Percentiles rank a stretch among this genome's conserved stretches.
Evolutionary conservation across 1,284 basidiomycete genomes (phyloP).

Genomic region (Tilletiopsis washingtonensis): DNA sequence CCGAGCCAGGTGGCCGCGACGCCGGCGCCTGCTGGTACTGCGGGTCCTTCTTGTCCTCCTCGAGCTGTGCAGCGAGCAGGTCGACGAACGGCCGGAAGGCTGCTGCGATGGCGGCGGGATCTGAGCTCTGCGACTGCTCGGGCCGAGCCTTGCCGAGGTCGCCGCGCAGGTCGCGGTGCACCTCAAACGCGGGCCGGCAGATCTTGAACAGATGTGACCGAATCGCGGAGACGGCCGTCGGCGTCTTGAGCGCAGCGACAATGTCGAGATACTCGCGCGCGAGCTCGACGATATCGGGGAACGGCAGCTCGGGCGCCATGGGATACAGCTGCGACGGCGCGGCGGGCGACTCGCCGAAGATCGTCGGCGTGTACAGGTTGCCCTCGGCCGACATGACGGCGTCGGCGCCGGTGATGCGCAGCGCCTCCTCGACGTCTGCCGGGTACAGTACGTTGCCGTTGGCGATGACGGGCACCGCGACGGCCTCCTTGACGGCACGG

Average conservation of each 20-base stretch:
- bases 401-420: conserved; percentile 74
- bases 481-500: conserved; percentile 72
- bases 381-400: conserved; percentile 95
- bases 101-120: conserved; percentile 50
- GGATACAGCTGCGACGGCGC: not conserved
- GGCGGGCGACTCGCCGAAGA: conserved; percentile 54
- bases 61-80: conserved; percentile 61
- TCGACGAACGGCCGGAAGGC: conserved; percentile 58
- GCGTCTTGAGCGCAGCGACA: conserved; percentile 64
- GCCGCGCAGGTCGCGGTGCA: conserved; percentile 66
- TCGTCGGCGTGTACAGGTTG: conserved; percentile 82
- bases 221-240: conserved; percentile 66
- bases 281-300: conserved; percentile 60
- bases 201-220: conserved; percentile 92
- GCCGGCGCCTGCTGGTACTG: conserved; percentile 1
- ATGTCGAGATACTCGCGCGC: conserved; percentile 82
- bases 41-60: conserved; percentile 7
- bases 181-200: conserved; percentile 66
- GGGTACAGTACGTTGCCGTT: conserved; percentile 92
- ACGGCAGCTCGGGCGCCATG: conserved; percentile 40
- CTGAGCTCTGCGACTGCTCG: conserved; percentile 28
- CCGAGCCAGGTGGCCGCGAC: not conserved
- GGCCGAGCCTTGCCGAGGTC: conserved; percentile 54
- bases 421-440: conserved; percentile 68
- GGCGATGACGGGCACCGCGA: conserved; percentile 86